Percentiles rank a stretch among this genome's conserved stretches.
Conservation (phyloP, 768 basidiomycete species). For the Pleurotus cornucopiae region DNA sequence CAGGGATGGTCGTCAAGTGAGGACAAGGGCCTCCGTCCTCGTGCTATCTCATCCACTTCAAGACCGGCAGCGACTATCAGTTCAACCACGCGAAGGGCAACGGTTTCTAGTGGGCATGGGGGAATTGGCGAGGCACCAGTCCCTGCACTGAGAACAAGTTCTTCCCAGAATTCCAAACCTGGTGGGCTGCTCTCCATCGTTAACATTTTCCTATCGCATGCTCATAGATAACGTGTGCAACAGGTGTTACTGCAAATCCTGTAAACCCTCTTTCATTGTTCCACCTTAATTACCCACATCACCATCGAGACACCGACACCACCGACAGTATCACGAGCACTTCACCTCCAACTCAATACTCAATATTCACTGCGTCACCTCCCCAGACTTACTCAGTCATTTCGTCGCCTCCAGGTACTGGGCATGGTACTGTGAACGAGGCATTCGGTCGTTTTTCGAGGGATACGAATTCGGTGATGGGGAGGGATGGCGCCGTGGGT, state of each 20-base stretch:
- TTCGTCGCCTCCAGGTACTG: conserved; percentile 4
- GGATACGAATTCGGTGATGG: background rate
- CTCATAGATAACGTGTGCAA: background rate
- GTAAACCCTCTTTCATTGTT: background rate
- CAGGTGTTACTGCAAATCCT: background rate
- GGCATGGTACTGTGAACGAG: background rate
- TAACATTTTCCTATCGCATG: background rate
- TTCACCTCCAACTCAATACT: background rate
- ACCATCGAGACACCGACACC: background rate
- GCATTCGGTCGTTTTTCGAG: background rate
- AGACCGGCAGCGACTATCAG: background rate
- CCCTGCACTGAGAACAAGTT: conserved; percentile 26
- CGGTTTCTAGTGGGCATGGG: conserved; percentile 37
- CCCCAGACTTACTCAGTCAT: conserved; percentile 3
- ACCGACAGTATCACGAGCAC: background rate
- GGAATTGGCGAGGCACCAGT: conserved; percentile 67
- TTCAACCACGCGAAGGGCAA: conserved; percentile 25
- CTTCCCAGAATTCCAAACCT: background rate
- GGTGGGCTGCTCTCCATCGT: background rate
- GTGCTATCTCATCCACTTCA: background rate
- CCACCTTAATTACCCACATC: background rate
- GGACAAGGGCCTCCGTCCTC: background rate
- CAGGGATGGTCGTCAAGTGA: background rate
- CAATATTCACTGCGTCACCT: conserved; percentile 5
- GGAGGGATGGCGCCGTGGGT: background rate